These are phyloP conservation scores for Verticillium tricorpus DNA, from an alignment of 2,329 filamentous ascomycete genomes.

Conservation along the genomic window DNA sequence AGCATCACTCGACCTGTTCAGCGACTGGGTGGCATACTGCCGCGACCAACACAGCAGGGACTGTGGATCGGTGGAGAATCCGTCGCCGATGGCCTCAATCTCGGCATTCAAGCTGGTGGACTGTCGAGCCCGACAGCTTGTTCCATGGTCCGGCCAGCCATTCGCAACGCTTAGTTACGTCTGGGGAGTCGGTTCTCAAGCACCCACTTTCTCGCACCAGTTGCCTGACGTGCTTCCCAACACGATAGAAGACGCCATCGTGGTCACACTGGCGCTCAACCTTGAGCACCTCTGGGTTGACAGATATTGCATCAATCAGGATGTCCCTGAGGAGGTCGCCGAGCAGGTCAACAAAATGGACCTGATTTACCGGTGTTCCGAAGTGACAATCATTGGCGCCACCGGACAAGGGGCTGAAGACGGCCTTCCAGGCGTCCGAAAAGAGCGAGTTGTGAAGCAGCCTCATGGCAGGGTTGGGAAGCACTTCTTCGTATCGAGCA, in stretches of 20 bases:
- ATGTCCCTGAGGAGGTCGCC: too few species aligned
- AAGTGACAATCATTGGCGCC: conserved; percentile 32
- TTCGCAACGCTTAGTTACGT: not conserved
- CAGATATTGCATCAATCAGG: conserved; percentile 23
- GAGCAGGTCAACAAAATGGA: conserved; percentile 30
- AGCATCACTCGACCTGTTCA: not conserved
- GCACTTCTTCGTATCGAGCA: conserved; percentile 25
- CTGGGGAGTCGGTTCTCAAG: not conserved
- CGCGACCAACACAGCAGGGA: not conserved
- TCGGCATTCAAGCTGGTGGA: not conserved
- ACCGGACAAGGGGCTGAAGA: conserved; percentile 25
- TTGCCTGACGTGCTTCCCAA: not conserved
- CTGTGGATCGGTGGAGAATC: not conserved
- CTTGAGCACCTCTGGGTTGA: conserved; percentile 34
- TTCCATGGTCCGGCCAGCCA: not conserved
- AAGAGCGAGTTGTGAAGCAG: conserved; percentile 11
- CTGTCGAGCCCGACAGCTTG: not conserved
- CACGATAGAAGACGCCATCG: conserved; percentile 15
- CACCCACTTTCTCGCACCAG: not conserved
- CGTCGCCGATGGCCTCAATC: not conserved
- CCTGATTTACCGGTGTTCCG: conserved; percentile 27
- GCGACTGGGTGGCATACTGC: not conserved
- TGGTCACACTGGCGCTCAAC: conserved; percentile 24
- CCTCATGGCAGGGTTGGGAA: conserved; percentile 27
- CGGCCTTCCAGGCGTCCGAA: conserved; percentile 27